Percentiles rank a stretch among this genome's conserved stretches.
Conservation (phyloP, 2,329 filamentous ascomycete genomes). For the Intubia oerlemansii region DNA sequence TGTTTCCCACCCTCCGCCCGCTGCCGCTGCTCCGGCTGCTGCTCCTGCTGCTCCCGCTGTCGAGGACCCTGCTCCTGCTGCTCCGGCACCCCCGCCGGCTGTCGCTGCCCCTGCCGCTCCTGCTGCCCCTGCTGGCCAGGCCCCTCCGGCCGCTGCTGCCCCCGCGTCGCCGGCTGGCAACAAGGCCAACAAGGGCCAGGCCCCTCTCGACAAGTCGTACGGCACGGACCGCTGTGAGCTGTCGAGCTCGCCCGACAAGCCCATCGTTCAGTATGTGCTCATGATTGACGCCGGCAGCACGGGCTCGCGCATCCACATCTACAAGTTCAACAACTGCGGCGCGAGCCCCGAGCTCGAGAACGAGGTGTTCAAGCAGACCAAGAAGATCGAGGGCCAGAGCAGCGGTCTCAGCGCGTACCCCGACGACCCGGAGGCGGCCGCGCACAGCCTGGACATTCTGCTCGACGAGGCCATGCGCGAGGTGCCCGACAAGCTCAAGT, state of each 20-base stretch:
- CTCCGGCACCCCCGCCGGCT: too few species aligned
- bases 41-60: too few species aligned
- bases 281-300: slow-evolving; percentile 99
- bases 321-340: slow-evolving; percentile 98
- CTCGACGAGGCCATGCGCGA: slow-evolving; percentile 68
- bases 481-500: slow-evolving; percentile 73
- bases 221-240: slow-evolving; percentile 58
- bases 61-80: too few species aligned
- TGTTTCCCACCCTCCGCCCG: too few species aligned
- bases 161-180: too few species aligned
- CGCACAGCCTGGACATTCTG: slow-evolving; percentile 70
- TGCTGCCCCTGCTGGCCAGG: too few species aligned
- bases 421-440: slow-evolving; percentile 68
- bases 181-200: slow-evolving; percentile 22
- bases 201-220: slow-evolving; percentile 36
- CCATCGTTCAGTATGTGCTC: slow-evolving; percentile 87
- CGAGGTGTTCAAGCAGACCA: slow-evolving; percentile 86
- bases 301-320: slow-evolving; percentile 93
- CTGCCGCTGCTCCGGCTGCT: too few species aligned
- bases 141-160: too few species aligned
- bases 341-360: slow-evolving; percentile 82
- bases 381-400: slow-evolving; percentile 48
- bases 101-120: too few species aligned
- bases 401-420: slow-evolving; percentile 67
- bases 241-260: slow-evolving; percentile 71